phyloP scores from a whole-genome alignment of 2,329 filamentous ascomycete genomes.

The Gremmenia infestans region DNA sequence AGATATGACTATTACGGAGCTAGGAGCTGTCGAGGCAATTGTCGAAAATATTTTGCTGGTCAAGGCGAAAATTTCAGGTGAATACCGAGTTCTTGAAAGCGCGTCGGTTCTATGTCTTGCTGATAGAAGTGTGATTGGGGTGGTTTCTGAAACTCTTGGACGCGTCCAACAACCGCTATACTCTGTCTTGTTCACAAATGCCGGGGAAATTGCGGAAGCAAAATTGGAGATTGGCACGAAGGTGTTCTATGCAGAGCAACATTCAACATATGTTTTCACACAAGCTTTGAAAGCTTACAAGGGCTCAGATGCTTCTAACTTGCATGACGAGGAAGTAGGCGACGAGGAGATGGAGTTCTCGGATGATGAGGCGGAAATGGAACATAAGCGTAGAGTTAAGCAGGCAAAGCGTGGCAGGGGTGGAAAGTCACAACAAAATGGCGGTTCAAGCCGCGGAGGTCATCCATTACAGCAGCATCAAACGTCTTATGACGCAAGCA shows the following conservation, averaged over 20 bases:
- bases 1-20: slow-evolving; percentile 69
- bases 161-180: slow-evolving; percentile 85
- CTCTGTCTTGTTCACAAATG: slow-evolving; percentile 68
- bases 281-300: slow-evolving; percentile 73
- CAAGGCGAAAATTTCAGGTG: slow-evolving; percentile 71
- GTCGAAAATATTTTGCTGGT: slow-evolving; percentile 77
- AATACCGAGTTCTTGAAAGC: slow-evolving; percentile 78
- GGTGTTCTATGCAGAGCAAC: slow-evolving; percentile 73
- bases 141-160: slow-evolving; percentile 79
- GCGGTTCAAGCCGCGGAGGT: slow-evolving; percentile 33
- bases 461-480: slow-evolving; percentile 30
- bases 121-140: slow-evolving; percentile 72
- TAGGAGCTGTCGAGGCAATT: slow-evolving; percentile 71
- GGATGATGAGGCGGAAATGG: slow-evolving; percentile 89
- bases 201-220: slow-evolving; percentile 61
- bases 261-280: slow-evolving; percentile 83
- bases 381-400: slow-evolving; percentile 67
- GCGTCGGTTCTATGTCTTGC: slow-evolving; percentile 78
- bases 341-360: slow-evolving; percentile 92
- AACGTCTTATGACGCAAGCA: slow-evolving; percentile 33
- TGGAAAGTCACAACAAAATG: slow-evolving; percentile 43
- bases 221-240: slow-evolving; percentile 64
- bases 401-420: slow-evolving; percentile 57
- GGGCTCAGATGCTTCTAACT: slow-evolving; percentile 89
- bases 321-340: slow-evolving; percentile 85